Evolutionary conservation across 2,329 filamentous ascomycete genomes (phyloP), one percentile per base, ranked within the genome.

Genomic region (Cladophialophora immunda): DNA sequence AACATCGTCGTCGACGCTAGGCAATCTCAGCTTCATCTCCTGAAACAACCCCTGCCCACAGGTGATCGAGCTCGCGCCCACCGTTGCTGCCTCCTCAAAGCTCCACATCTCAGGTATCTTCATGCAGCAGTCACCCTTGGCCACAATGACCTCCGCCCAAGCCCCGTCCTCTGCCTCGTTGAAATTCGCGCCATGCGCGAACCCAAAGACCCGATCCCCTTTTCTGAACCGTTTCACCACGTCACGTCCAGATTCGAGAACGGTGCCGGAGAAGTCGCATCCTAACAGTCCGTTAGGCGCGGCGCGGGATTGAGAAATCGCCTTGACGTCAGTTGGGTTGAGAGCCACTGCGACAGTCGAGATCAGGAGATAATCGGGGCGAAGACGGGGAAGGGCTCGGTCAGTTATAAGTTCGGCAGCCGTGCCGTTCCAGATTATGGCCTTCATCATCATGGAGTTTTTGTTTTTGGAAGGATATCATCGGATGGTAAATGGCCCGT

Each of bases 291-390:
- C 81, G 8, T 82, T 81, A 0, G 75, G 70, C 0, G 74, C 74
- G 15, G 57, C 54, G 2, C 55, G 36, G 41, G 34, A 22, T 7
- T 17, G n/a, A 1, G 77, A 76, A 52, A 84, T 72, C 62, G 82
- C 79, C 70, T 85, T 86, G 82, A 82, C 86, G 73, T 87, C 86
- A 0, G 83, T 85, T 1, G 85, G 85, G 71, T 87, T 87, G 54
- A 87, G 73, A 3, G 82, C 85, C 0, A 86, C 80, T 4, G 79
- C 78, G 8, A 79, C 78, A 4, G 80, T 82, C 71, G 83, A 85
- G 64, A 87, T 80, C 8, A 86, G 79, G 29, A 87, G 77, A 70
- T 84, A 86, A 66, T 81, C 80, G 15, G 3, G 53, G 8, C 63
- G 66, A 11, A 68, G 58, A 0, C 52, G 45, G 4, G 65, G 65